phyloP scores from a whole-genome alignment of 2,329 filamentous ascomycete genomes.

The Chrysoporthe deuterocubensis region DNA sequence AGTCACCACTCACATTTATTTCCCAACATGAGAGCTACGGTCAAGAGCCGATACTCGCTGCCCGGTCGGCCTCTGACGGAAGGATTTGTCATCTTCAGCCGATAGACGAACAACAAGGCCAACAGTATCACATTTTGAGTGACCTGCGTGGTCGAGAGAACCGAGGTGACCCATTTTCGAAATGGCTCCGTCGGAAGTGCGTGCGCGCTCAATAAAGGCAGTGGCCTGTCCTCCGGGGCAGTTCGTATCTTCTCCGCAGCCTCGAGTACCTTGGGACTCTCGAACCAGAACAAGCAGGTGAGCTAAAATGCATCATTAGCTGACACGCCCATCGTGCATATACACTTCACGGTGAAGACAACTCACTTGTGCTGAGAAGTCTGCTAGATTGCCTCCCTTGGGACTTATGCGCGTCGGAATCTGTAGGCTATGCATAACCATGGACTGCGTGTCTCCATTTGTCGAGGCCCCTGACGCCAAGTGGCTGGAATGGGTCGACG shows the following conservation, averaged over 20 bases:
- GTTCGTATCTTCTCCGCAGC: constrained; percentile 67
- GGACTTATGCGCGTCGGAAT: constrained; percentile 78
- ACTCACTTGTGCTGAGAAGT: constrained; percentile 81
- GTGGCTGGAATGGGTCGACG: constrained; percentile 37
- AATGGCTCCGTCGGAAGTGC: constrained; percentile 81
- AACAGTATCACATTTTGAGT: constrained; percentile 93
- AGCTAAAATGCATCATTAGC: constrained; percentile 59
- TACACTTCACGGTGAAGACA: background rate
- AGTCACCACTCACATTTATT: constrained; percentile 77
- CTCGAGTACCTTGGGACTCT: constrained; percentile 78
- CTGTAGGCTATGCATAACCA: constrained; percentile 65
- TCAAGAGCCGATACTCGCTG: constrained; percentile 90
- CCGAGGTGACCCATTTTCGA: constrained; percentile 89
- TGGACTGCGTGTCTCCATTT: constrained; percentile 46
- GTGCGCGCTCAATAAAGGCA: constrained; percentile 66
- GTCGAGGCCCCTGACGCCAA: constrained; percentile 38
- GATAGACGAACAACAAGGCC: constrained; percentile 89
- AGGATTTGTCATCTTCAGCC: constrained; percentile 88
- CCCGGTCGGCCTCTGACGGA: constrained; percentile 88
- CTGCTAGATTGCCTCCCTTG: constrained; percentile 74
- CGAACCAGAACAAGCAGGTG: constrained; percentile 97
- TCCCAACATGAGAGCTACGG: constrained; percentile 94
- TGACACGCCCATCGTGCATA: background rate
- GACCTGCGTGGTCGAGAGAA: constrained; percentile 92
- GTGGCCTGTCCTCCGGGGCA: constrained; percentile 42